Evolutionary conservation across 768 basidiomycete genomes (phyloP), one percentile per base, ranked within the genome.

Genomic region (Sporobolomyces roseus): DNA sequence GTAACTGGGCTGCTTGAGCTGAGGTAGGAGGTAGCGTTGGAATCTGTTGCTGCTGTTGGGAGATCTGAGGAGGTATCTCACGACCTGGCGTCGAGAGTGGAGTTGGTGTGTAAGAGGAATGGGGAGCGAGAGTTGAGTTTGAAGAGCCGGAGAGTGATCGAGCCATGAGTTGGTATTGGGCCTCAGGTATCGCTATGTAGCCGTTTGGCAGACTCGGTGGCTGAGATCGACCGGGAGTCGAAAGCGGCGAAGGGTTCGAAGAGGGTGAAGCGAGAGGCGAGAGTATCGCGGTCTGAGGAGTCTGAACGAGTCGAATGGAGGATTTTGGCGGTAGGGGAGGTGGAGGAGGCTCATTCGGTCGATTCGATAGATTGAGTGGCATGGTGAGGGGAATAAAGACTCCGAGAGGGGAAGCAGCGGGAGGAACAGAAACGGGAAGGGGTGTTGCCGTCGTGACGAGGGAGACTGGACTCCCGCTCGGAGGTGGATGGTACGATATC

Each of bases 41-140:
- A 6, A 23, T 10, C 33, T 33, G 53, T 41, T 41, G 38, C 9
- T 41, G 17, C 38, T n/a, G 4, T 30, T 46, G 43, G 29, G 14
- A 9, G 35, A 32, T 12, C 19, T 36, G 25, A 3, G 54, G 58
- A 6, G 58, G 58, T 6, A 21, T 23, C 13, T 60, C 58, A 5
- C 58, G n/a, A 19, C 58, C 58, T 3, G 58, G 58, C 3, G 58
- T 60, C 58, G 58, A 60, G 21, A 60, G 58, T 23, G 58, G 58
- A 13, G 13, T 60, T 21, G 45, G 58, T 1, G 25, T 19, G 2
- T 27, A 4, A 13, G 23, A 13, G 25, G 56, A 21, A 16, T 38
- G 25, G n/a, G n/a, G 33, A 19, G 21, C 12, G 5, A 25, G 33
- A 9, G 36, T 27, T 5, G 10, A n/a, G 41, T 17, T 41, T 23